phyloP scores from a whole-genome alignment of 345 rosid genomes.

The Rhizophora mangle region DNA sequence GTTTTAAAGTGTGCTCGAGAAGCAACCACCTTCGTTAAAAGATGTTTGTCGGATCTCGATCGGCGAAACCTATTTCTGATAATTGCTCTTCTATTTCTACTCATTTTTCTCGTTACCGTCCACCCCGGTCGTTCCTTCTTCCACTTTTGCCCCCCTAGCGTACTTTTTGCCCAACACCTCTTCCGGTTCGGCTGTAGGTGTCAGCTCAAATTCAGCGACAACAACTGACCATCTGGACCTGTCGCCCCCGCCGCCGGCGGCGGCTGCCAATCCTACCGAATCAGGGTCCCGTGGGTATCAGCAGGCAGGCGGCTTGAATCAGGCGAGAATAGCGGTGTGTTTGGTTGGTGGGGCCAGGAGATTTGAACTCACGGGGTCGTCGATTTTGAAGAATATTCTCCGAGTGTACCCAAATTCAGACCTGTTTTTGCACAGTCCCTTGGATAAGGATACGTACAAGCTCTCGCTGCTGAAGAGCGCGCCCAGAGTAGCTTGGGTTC shows the following conservation, averaged over 20 bases:
- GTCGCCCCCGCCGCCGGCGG: neutral
- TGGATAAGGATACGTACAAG: constrained; percentile 66
- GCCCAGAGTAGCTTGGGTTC: constrained; percentile 65
- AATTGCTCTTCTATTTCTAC: constrained; percentile 11
- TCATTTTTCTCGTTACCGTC: constrained; percentile 12
- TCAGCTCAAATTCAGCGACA: too few species aligned
- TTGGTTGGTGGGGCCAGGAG: constrained; percentile 92
- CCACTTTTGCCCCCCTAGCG: constrained; percentile 15
- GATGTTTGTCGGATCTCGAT: constrained; percentile 14
- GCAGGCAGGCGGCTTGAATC: constrained; percentile 19
- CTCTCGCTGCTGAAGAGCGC: constrained; percentile 55
- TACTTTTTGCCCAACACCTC: constrained; percentile 8
- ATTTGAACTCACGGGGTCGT: constrained; percentile 89
- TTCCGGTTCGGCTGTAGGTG: neutral
- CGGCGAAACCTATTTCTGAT: constrained; percentile 16
- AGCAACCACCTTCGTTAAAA: neutral
- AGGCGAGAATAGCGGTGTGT: constrained; percentile 75
- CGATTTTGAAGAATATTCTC: constrained; percentile 66
- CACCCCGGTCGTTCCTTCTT: constrained; percentile 4
- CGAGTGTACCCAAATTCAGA: constrained; percentile 69
- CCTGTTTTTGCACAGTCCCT: constrained; percentile 76
- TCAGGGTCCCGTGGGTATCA: neutral
- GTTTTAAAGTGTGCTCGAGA: too few species aligned
- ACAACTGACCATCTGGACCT: neutral
- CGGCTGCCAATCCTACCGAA: neutral